Percentiles rank a stretch among this genome's conserved stretches.
These are phyloP conservation scores for Debaryomyces robertsiae DNA, from an alignment of 1,139 yeast genomes.

Conservation along the genomic window DNA sequence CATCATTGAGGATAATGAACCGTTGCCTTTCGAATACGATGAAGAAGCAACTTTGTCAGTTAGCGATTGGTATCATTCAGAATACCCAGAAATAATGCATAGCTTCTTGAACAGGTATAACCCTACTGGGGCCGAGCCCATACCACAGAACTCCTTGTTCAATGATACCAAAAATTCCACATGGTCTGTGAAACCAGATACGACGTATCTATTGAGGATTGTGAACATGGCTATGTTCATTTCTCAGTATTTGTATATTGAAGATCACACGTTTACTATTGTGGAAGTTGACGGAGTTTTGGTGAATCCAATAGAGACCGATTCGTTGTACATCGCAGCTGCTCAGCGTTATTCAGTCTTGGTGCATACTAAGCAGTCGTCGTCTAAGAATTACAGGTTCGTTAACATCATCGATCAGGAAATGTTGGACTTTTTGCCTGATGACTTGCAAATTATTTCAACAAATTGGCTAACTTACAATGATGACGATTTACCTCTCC, in stretches of 20 bases:
- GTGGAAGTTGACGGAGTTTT: constrained; percentile 84
- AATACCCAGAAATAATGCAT: constrained; percentile 52
- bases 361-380: constrained; percentile 63
- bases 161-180: constrained; percentile 77
- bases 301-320: constrained; percentile 65
- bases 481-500: constrained; percentile 43
- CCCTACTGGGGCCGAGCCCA: constrained; percentile 97
- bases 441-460: constrained; percentile 61
- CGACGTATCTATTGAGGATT: constrained; percentile 76
- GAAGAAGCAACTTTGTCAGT: constrained; percentile 71
- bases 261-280: constrained; percentile 78
- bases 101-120: constrained; percentile 69
- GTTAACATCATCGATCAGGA: constrained; percentile 75
- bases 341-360: constrained; percentile 83
- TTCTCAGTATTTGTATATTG: constrained; percentile 82
- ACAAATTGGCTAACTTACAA: constrained; percentile 74
- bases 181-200: constrained; percentile 74
- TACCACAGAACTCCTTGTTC: constrained; percentile 76
- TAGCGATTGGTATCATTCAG: constrained; percentile 84
- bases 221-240: constrained; percentile 86
- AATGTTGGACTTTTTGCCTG: constrained; percentile 76
- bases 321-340: constrained; percentile 63
- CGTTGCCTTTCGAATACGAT: constrained; percentile 59
- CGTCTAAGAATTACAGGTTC: constrained; percentile 69
- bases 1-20: constrained; percentile 63